Percentiles rank a stretch among this genome's conserved stretches.
Evolutionary conservation across 2,329 filamentous ascomycete species (phyloP).

Genomic region (Beauveria sp.): DNA sequence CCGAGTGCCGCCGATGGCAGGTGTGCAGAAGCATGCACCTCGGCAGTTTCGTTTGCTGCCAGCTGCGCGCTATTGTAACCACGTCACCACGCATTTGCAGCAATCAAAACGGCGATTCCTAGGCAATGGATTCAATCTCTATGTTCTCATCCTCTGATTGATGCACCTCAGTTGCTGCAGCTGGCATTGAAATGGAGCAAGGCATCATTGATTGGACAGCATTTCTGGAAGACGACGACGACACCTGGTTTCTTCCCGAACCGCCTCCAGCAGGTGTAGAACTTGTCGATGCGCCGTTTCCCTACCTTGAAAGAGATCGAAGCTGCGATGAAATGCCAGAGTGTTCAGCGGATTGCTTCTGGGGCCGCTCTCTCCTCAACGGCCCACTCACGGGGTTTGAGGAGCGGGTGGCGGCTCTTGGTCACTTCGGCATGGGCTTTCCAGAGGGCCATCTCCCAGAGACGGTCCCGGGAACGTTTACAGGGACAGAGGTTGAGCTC

Average conservation of each 20-base stretch:
- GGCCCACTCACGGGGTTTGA: not conserved
- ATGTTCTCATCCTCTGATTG: not conserved
- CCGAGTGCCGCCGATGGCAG: not conserved
- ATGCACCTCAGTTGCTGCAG: not conserved
- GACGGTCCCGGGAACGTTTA: not conserved
- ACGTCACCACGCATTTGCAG: not conserved
- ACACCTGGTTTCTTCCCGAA: not conserved
- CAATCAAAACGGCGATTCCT: not conserved
- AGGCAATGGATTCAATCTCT: not conserved
- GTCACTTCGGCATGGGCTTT: not conserved
- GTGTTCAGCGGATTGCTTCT: not conserved
- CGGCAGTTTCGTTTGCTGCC: constrained; percentile 6
- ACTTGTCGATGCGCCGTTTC: not conserved
- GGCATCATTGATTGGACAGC: not conserved
- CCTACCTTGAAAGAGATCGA: not conserved
- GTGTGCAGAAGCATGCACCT: not conserved
- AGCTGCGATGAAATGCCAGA: not conserved
- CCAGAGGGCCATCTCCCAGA: not conserved
- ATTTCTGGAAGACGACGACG: not conserved
- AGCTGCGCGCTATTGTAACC: not conserved
- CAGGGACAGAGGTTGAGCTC: not conserved
- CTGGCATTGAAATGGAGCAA: not conserved
- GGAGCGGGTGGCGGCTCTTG: not conserved
- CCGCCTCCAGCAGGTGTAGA: not conserved
- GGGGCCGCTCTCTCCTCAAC: not conserved